Base-by-base conservation (phyloP, 148 eudicot genomes). In the Bassia scoparia region DNA sequence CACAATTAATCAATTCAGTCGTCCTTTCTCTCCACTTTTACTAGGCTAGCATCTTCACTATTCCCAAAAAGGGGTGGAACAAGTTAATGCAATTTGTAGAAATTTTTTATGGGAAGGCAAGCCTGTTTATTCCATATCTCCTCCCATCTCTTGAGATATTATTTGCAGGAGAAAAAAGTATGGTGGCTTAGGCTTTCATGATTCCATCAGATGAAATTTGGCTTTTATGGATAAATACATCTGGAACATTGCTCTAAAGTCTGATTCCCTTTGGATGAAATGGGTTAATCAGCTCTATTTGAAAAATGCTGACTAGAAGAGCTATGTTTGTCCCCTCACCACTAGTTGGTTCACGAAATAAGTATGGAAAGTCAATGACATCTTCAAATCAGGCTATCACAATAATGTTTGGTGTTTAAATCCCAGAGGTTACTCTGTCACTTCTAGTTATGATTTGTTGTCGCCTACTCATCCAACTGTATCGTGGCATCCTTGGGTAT, bases 391-490 rank as follows among this genome's bases (percentile, higher is more conserved):
- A 9, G 30, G 60, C 0, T 55, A 55, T 12, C 26, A 26, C 23
- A 23, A 30, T 26, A 9, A 23, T 0, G 8, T 4, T 0, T 55
- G 30, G 60, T 9, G 2, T 0, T 3, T 7, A 0, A 4, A 55
- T 24, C 30, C 29, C 15, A 55, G 8, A 23, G 60, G 60, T 29
- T 24, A 55, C 5, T 5, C 31, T 6, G 15, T 55, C 7, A 12
- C 29, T 24, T 9, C 15, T 7, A 30, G 60, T 0, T 55, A 55
- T 9, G 9, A 8, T 1, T 55, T 29, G 60, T 10, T 55, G 0
- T 23, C 3, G 5, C 4, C 4, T 0, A 0, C 10, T 0, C 10
- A 0, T 3, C 1, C 12, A 0, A 12, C 23, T 9, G 60, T 24
- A 9, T 23, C 60, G 1, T 55, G 60, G 60, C 7, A 3, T 1